Evolutionary conservation across 257 asterid genomes (phyloP).

Genomic region (Fraxinus excelsior): DNA sequence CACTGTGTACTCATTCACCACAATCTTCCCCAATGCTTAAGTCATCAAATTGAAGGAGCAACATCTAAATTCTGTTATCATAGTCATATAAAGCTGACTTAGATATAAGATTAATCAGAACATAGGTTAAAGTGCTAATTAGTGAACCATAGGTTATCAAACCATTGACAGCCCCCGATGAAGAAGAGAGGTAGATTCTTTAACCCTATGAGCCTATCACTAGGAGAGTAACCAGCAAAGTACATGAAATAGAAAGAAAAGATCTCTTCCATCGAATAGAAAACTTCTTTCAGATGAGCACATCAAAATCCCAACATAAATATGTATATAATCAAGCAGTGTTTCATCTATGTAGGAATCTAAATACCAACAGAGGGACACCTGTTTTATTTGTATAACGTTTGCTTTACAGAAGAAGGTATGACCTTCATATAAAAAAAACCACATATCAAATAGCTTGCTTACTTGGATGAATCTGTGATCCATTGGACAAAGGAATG

Average conservation of each 20-base stretch:
- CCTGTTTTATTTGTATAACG: not conserved
- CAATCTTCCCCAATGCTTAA: not conserved
- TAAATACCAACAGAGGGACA: not conserved
- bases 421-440: not conserved
- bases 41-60: not conserved
- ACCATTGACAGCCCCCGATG: not conserved
- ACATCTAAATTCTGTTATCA: not conserved
- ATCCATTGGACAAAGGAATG: constrained; percentile 44
- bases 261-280: not conserved
- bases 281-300: not conserved
- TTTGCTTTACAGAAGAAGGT: not conserved
- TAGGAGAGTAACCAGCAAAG: not conserved
- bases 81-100: not conserved
- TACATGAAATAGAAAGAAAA: not conserved
- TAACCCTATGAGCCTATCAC: not conserved
- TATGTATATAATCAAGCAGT: not conserved
- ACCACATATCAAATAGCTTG: constrained; percentile 2
- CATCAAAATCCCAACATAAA: not conserved
- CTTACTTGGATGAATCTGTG: constrained; percentile 62
- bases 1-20: not conserved
- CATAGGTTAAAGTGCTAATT: not conserved
- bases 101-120: not conserved
- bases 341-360: not conserved
- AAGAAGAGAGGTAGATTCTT: not conserved
- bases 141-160: not conserved